Base-by-base conservation (phyloP, 495 filamentous ascomycete species). In the Aspergillus ellipticus region DNA sequence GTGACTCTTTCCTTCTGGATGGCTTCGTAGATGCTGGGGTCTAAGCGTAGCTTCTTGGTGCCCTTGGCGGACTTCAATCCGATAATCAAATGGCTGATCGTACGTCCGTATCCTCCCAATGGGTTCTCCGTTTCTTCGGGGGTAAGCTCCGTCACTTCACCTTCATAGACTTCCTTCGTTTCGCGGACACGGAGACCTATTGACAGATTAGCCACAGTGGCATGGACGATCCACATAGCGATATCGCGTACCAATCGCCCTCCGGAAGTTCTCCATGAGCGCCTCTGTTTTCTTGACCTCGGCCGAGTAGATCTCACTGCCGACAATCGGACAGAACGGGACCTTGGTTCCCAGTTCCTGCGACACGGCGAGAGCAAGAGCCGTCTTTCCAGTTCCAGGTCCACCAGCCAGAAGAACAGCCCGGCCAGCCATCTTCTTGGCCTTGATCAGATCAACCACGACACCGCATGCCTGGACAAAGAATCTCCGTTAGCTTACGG, bases 261-360 rank as follows among this genome's bases (percentile, higher is more conserved):
- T 78, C 69, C 94, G 83, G 72, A 98, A 98, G 71, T 96, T 96
- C 79, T 98, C 94, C 90, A 96, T 97, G 66, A 98, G 77, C 35
- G 94, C 88, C 72, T 98, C 94, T 17, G 94, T 97, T 83, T 98
- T 98, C 83, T 97, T 97, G 55, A 98, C 90, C 73, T 98, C 94
- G 37, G 93, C 87, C 43, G 89, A 93, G 76, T 96, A 98, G 60
- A 98, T 86, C 66, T 98, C 94, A 73, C 92, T 96, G 56, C 91
- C 94, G 26, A 95, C 92, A 63, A 98, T 96, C 31, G 92, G 90
- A 66, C 92, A 96, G 68, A 98, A 98, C 5, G 94, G 94, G 50
- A 98, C 95, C 74, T 96, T 96, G 11, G 92, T 94, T 62, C 94
- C 94, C 53, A 98, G 83, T 68, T 97, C 93, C 69, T 96, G 92